Evolutionary conservation across 1,284 basidiomycete species (phyloP), one percentile per base, ranked within the genome.

Genomic region (Mycosarcoma maydis): DNA sequence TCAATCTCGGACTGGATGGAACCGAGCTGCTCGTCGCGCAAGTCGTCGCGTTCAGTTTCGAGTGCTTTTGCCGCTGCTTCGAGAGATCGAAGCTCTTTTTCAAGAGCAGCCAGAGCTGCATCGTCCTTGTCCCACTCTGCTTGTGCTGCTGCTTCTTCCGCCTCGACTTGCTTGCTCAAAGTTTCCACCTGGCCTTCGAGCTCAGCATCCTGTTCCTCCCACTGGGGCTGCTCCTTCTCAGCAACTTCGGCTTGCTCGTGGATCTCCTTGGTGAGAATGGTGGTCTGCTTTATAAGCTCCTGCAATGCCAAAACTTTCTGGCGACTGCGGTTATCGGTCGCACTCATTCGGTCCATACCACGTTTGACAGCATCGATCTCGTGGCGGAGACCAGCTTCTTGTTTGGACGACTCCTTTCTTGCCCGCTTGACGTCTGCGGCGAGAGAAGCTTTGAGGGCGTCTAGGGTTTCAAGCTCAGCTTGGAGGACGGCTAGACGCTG

Each of bases 321-420:
- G 22, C 72, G 72, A 40, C 57, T 70, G 34, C 76, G 61, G 34
- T 76, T 72, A 38, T 77, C 76, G 9, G 65, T 59, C 2, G 59
- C 64, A 36, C 58, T 71, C 67, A 73, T 66, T 14, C 73, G 56
- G 16, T 76, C 73, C 49, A 75, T 65, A 16, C 54, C 57, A 7
- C 69, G 53, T 44, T 72, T 75, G 60, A 76, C 50, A 14, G 73
- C 73, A 32, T 78, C 76, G 33, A 78, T 78, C 48, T 78, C 73
- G 51, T 68, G 48, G 7, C 69, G 71, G 11, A 78, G 45, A 11
- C 59, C 65, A 14, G 50, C 51, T 27, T 78, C 76, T 4, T 71
- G 60, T 32, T 69, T 66, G 14, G 74, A 72, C 3, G 75, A 52
- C 17, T 76, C 76, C 48, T 74, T 72, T 7, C 76, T 54, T 3